A percentile compares a stretch with the other conserved stretches of the same genome.
phyloP scores from a whole-genome alignment of 116 monocot genomes.

The Iris pallida region DNA sequence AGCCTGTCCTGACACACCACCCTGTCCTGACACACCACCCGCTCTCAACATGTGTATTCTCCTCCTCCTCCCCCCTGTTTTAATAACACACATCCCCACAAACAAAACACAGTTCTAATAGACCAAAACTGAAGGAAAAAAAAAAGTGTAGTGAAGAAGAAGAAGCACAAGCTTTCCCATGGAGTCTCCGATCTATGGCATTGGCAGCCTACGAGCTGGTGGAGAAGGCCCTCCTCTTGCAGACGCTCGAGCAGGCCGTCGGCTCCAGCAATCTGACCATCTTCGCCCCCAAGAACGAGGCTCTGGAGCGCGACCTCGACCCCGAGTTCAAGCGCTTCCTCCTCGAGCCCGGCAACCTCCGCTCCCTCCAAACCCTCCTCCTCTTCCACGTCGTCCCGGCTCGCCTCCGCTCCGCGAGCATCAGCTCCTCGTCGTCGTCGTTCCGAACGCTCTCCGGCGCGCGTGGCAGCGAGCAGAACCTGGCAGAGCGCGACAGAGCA shows the following conservation, averaged over 20 bases:
- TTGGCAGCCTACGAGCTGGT: too few species aligned
- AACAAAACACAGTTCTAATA: too few species aligned
- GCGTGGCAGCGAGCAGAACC: too few species aligned
- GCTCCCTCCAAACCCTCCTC: slow-evolving; percentile 65
- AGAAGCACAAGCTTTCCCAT: too few species aligned
- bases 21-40: too few species aligned
- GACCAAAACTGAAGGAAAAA: too few species aligned
- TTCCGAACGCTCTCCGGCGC: slow-evolving; percentile 16
- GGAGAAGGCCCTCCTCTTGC: slow-evolving; percentile 85
- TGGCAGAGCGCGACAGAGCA: too few species aligned
- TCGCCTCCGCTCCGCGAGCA: slow-evolving; percentile 10
- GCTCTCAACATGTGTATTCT: too few species aligned
- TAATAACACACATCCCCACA: too few species aligned
- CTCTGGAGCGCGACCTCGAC: slow-evolving; percentile 81
- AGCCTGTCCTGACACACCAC: too few species aligned
- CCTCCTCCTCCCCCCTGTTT: too few species aligned
- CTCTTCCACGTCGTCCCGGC: slow-evolving; percentile 60
- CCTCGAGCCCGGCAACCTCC: slow-evolving; percentile 76
- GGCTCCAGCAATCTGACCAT: slow-evolving; percentile 50
- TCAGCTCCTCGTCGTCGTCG: slow-evolving; percentile 12
- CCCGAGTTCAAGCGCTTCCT: slow-evolving; percentile 84
- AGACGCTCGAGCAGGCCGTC: slow-evolving; percentile 54
- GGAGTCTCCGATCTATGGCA: slow-evolving; percentile 15
- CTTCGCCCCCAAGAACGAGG: slow-evolving; percentile 66
- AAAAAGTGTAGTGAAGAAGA: too few species aligned